Percentiles rank a stretch among this genome's conserved stretches.
Evolutionary conservation across 768 basidiomycete genomes (phyloP).

Genomic region (Porphyrellus cyaneotinctus): DNA sequence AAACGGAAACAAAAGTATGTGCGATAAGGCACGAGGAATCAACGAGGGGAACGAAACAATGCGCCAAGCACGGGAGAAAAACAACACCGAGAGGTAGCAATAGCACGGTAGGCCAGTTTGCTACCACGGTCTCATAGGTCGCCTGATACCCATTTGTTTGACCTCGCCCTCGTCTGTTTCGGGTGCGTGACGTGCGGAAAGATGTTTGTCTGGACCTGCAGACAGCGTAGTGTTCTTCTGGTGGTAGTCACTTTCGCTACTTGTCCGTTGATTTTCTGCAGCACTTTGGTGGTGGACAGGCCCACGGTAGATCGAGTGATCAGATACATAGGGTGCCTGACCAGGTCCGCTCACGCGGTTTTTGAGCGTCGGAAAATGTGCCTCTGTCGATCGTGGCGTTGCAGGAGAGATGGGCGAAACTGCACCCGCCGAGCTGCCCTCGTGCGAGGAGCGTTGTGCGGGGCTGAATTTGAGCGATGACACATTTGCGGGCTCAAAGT

Average conservation of each 20-base stretch:
- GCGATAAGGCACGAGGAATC: background rate
- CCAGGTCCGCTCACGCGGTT: conserved; percentile 10
- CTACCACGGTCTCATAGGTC: conserved; percentile 49
- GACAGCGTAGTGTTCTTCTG: conserved; percentile 16
- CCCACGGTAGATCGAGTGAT: conserved; percentile 16
- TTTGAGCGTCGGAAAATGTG: conserved; percentile 11
- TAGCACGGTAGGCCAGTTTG: background rate
- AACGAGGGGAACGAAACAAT: background rate
- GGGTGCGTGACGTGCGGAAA: conserved; percentile 24
- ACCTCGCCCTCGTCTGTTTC: conserved; percentile 37
- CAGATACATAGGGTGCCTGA: conserved; percentile 5
- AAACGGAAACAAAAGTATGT: background rate
- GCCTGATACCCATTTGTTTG: conserved; percentile 27
- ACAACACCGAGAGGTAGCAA: background rate
- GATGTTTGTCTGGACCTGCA: conserved; percentile 21
- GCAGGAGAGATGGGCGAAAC: conserved; percentile 49
- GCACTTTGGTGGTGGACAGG: conserved; percentile 4
- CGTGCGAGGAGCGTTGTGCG: conserved; percentile 36
- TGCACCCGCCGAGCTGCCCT: conserved; percentile 45
- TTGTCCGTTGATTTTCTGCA: conserved; percentile 12
- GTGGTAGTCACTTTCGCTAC: conserved; percentile 4
- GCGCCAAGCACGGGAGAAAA: background rate
- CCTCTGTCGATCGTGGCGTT: conserved; percentile 46
- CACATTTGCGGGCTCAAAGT: conserved; percentile 13
- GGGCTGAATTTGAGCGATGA: conserved; percentile 20